phyloP scores from a whole-genome alignment of 108 stramenopile species.

The Seminavis robusta region DNA sequence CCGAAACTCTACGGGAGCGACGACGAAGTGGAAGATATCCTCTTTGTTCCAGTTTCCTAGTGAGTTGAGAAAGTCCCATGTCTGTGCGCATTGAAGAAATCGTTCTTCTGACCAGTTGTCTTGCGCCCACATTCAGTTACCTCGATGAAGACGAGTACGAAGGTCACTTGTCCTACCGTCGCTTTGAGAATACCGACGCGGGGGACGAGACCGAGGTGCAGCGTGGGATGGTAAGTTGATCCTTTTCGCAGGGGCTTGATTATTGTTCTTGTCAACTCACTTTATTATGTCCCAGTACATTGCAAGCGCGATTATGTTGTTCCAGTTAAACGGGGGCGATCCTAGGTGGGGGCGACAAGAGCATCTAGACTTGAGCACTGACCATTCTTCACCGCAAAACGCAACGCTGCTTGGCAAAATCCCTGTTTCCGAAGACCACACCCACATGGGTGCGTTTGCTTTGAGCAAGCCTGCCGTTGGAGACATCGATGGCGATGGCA shows the following conservation, averaged over 20 bases:
- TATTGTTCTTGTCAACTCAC: no score
- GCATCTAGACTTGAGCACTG: conserved; percentile 75
- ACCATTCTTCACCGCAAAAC: conserved; percentile 71
- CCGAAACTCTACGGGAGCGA: conserved; percentile 50
- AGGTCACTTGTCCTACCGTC: conserved; percentile 56
- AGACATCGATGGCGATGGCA: conserved; percentile 65
- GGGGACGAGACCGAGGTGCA: conserved; percentile 78
- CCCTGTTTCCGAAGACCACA: conserved; percentile 30
- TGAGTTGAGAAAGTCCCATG: no score
- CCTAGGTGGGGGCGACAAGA: conserved; percentile 56
- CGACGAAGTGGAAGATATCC: conserved; percentile 50
- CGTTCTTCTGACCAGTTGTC: no score
- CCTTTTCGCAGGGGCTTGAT: no score
- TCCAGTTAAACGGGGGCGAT: conserved; percentile 47
- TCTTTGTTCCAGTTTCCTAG: conserved; percentile 75
- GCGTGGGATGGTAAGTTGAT: conserved; percentile 56
- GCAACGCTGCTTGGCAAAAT: conserved; percentile 41
- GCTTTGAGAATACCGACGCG: conserved; percentile 59
- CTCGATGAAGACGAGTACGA: conserved; percentile 84
- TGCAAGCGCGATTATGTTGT: conserved; percentile 69
- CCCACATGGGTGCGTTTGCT: conserved; percentile 75
- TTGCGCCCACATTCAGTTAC: no score
- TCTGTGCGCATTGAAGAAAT: no score
- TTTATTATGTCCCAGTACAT: no score
- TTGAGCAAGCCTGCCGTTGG: conserved; percentile 64